Conservation (phyloP, 768 basidiomycete species). For the Boletus fagicola region DNA sequence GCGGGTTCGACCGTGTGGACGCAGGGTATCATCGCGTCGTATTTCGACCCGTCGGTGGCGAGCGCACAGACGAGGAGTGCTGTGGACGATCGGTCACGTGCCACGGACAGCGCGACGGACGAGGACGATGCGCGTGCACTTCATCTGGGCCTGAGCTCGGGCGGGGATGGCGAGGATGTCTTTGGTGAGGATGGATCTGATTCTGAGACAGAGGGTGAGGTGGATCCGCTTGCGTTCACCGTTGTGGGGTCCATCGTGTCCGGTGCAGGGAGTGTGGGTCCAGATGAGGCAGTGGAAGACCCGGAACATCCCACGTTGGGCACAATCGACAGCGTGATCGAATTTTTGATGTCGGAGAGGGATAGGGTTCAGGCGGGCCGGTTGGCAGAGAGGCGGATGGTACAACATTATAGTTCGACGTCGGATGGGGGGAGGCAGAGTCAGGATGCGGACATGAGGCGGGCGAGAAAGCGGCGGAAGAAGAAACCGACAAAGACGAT, state of each 20-base stretch:
- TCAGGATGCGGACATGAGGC: constrained; percentile 38
- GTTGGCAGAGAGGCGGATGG: constrained; percentile 28
- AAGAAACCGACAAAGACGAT: constrained; percentile 35
- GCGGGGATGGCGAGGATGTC: constrained; percentile 9
- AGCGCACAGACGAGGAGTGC: constrained; percentile 27
- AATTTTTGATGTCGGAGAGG: constrained; percentile 73
- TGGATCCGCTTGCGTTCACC: constrained; percentile 26
- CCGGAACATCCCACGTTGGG: constrained; percentile 64
- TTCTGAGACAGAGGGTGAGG: constrained; percentile 40
- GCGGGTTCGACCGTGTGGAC: constrained; percentile 65
- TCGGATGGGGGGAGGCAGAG: constrained; percentile 41
- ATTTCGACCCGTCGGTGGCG: constrained; percentile 42
- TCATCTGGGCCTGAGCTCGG: not conserved
- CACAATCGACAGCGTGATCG: constrained; percentile 67
- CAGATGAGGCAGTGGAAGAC: constrained; percentile 26
- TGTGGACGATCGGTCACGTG: constrained; percentile 28
- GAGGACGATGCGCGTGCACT: constrained; percentile 7
- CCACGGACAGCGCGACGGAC: constrained; percentile 20
- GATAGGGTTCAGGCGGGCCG: constrained; percentile 50
- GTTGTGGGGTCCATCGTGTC: constrained; percentile 26
- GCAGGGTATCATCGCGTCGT: constrained; percentile 55
- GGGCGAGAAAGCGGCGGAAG: constrained; percentile 39
- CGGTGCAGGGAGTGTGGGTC: constrained; percentile 25
- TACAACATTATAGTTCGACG: constrained; percentile 32
- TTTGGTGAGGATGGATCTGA: constrained; percentile 25